phyloP scores from a whole-genome alignment of 441 rosid species.

The Corymbia calophylla region DNA sequence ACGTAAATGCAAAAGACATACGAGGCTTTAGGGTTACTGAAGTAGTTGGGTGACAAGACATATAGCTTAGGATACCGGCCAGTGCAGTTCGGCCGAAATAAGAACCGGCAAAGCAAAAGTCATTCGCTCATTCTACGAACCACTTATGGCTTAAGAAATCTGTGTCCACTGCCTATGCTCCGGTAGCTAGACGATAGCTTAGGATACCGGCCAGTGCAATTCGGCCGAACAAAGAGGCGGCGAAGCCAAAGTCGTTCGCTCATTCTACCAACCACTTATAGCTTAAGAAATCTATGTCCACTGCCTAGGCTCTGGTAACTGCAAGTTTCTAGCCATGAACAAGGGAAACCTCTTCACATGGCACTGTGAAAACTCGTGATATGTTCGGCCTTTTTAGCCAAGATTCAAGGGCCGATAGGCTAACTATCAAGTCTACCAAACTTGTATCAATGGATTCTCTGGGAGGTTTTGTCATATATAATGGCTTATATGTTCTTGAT shows the following conservation, averaged over 20 bases:
- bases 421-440: neutral
- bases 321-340: neutral
- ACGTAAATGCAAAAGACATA: neutral
- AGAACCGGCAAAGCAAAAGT: neutral
- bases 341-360: neutral
- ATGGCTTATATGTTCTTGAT: neutral
- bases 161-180: neutral
- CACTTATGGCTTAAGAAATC: neutral
- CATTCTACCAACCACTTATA: neutral
- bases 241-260: neutral
- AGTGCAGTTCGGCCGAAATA: neutral
- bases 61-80: neutral
- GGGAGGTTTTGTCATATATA: neutral
- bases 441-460: neutral
- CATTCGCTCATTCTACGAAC: neutral
- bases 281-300: neutral
- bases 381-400: neutral
- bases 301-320: neutral
- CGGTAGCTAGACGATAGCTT: neutral
- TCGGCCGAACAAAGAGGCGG: neutral
- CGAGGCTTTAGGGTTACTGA: neutral
- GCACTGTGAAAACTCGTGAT: neutral
- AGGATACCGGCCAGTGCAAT: neutral
- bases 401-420: neutral
- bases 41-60: neutral